Percentiles rank a stretch among this genome's conserved stretches.
Evolutionary conservation across 495 filamentous ascomycete genomes (phyloP).

Genomic region (Cetradonia linearis): DNA sequence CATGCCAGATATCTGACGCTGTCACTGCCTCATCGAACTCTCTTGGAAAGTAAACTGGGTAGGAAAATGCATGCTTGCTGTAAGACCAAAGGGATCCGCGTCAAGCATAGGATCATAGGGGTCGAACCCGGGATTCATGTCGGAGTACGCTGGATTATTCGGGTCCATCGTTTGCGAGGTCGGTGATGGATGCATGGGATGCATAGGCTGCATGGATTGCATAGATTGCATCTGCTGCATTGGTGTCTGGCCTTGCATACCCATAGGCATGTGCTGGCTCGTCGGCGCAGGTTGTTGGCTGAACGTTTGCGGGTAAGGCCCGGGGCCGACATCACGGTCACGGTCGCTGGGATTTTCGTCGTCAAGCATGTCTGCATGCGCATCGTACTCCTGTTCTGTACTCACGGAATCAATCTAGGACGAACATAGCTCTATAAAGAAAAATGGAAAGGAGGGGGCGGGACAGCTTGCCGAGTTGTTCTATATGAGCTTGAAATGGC

Average conservation of each 20-base stretch:
- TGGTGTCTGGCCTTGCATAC: constrained; percentile 23
- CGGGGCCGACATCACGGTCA: constrained; percentile 57
- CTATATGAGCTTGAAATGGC: constrained; percentile 85
- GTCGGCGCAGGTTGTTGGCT: constrained; percentile 37
- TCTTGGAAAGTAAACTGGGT: constrained; percentile 55
- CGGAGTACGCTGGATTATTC: constrained; percentile 34
- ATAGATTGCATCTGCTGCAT: constrained; percentile 32
- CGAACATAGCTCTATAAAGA: constrained; percentile 58
- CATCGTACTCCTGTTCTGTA: constrained; percentile 99
- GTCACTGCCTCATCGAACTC: constrained; percentile 21
- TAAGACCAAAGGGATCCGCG: constrained; percentile 81
- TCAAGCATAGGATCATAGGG: constrained; percentile 75
- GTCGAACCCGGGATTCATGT: constrained; percentile 63
- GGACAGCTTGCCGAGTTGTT: constrained; percentile 92
- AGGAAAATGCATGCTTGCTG: constrained; percentile 89
- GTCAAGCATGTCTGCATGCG: constrained; percentile 88
- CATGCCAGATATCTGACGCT: background rate
- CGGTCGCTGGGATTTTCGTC: constrained; percentile 57
- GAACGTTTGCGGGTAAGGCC: constrained; percentile 54
- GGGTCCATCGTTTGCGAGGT: constrained; percentile 33
- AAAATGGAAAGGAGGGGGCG: constrained; percentile 42
- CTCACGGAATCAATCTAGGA: constrained; percentile 70
- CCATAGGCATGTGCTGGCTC: constrained; percentile 33
- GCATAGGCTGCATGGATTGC: constrained; percentile 20
- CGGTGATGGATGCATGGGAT: constrained; percentile 24